Evolutionary conservation across 495 filamentous ascomycete species (phyloP).

Genomic region (Xylaria bambusicola): DNA sequence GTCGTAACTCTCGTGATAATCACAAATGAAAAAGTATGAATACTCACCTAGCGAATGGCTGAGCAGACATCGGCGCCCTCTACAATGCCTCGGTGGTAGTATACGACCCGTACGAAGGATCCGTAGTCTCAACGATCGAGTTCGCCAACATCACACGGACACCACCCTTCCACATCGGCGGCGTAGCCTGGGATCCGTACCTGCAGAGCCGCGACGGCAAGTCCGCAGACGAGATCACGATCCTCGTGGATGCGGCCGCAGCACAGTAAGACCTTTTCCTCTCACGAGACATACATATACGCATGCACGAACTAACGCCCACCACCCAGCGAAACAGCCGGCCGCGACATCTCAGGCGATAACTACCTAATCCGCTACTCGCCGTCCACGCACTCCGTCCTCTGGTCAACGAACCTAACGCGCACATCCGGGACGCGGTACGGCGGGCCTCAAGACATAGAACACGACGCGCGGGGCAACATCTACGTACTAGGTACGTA

Average conservation of each 20-base stretch:
- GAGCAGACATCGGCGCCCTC: constrained; percentile 21
- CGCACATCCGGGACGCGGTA: constrained; percentile 25
- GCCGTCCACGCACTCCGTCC: constrained; percentile 4
- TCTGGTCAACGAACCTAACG: constrained; percentile 37
- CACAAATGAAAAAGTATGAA: constrained; percentile 2
- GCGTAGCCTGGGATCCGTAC: constrained; percentile 36
- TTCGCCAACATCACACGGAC: constrained; percentile 33
- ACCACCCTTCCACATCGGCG: constrained; percentile 32
- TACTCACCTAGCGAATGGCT: no score
- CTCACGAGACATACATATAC: neutral
- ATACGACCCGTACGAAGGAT: constrained; percentile 35
- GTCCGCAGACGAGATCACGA: constrained; percentile 27
- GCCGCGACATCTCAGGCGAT: constrained; percentile 32
- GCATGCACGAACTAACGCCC: neutral
- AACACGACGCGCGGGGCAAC: constrained; percentile 34
- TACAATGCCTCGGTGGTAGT: constrained; percentile 33
- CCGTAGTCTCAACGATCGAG: constrained; percentile 27
- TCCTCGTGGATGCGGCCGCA: constrained; percentile 32
- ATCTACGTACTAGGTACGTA: constrained; percentile 39
- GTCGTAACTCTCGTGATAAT: neutral
- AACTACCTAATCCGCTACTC: constrained; percentile 32
- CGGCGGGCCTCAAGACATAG: constrained; percentile 39
- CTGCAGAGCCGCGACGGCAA: constrained; percentile 9
- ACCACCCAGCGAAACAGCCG: constrained; percentile 28
- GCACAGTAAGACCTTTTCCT: neutral